Evolutionary conservation across 441 rosid species (phyloP).

Genomic region (Jatropha podagrica): DNA sequence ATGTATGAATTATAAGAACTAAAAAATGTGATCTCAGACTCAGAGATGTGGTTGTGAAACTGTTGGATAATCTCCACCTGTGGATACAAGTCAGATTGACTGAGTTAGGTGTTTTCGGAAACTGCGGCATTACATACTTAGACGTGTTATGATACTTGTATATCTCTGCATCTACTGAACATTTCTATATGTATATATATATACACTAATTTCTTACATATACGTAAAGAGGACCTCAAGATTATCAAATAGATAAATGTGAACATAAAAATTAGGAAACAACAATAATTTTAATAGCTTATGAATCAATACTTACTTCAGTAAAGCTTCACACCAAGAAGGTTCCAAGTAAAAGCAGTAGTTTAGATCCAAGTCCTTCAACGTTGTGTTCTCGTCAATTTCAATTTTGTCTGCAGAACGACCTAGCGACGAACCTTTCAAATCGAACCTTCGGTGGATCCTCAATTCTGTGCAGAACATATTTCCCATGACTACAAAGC

Average conservation of each 20-base stretch:
- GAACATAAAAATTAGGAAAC: slow-evolving; percentile 5
- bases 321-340: slow-evolving; percentile 84
- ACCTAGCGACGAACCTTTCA: slow-evolving; percentile 93
- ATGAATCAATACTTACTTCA: slow-evolving; percentile 51
- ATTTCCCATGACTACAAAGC: slow-evolving; percentile 99
- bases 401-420: slow-evolving; percentile 90
- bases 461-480: slow-evolving; percentile 98
- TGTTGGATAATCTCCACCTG: background rate
- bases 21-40: background rate
- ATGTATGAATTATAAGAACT: background rate
- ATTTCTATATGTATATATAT: background rate
- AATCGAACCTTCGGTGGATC: slow-evolving; percentile 93
- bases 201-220: background rate
- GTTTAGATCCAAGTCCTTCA: slow-evolving; percentile 93
- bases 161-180: background rate
- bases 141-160: background rate
- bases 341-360: slow-evolving; percentile 83
- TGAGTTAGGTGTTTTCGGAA: background rate
- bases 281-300: slow-evolving; percentile 9
- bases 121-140: background rate
- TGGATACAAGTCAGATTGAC: background rate
- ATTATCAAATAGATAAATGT: background rate
- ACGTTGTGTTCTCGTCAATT: slow-evolving; percentile 93
- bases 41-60: background rate
- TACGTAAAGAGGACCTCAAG: background rate